A percentile compares a stretch with the other conserved stretches of the same genome.
Conservation (phyloP, 1,284 basidiomycete species). For the Irpex rosettiformis region DNA sequence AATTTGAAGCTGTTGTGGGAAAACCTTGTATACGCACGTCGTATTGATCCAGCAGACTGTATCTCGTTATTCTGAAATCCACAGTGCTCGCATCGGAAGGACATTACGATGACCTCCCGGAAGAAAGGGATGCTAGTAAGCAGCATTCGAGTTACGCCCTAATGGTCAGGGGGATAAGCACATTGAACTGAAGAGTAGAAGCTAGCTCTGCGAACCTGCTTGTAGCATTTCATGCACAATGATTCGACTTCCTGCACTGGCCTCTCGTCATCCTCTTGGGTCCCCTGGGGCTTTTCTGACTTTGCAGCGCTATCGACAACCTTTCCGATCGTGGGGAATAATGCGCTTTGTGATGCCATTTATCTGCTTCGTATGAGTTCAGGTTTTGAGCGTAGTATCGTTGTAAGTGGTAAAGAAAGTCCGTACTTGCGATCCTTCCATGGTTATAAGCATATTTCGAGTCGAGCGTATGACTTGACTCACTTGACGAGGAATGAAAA, state of each 20-base stretch:
- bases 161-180: constrained; percentile 3
- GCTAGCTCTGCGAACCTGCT: constrained; percentile 80
- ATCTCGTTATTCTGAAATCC: constrained; percentile 92
- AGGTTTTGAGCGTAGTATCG: background rate
- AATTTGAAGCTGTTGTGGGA: background rate
- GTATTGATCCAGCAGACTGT: constrained; percentile 86
- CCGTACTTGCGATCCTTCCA: background rate
- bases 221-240: constrained; percentile 90
- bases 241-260: constrained; percentile 85
- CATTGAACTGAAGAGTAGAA: constrained; percentile 21
- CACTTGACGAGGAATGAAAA: background rate
- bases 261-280: constrained; percentile 50
- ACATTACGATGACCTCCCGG: constrained; percentile 93
- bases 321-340: constrained; percentile 47
- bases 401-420: background rate
- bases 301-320: constrained; percentile 39
- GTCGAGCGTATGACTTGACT: background rate
- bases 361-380: background rate
- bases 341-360: constrained; percentile 17
- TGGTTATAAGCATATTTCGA: background rate
- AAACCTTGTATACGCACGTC: constrained; percentile 53
- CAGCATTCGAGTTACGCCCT: constrained; percentile 91
- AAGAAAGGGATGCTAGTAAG: constrained; percentile 97
- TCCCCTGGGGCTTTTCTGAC: constrained; percentile 20
- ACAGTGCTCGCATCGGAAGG: constrained; percentile 94